phyloP scores from a whole-genome alignment of 129 eudicot species.

The Kitagawia praeruptora region DNA sequence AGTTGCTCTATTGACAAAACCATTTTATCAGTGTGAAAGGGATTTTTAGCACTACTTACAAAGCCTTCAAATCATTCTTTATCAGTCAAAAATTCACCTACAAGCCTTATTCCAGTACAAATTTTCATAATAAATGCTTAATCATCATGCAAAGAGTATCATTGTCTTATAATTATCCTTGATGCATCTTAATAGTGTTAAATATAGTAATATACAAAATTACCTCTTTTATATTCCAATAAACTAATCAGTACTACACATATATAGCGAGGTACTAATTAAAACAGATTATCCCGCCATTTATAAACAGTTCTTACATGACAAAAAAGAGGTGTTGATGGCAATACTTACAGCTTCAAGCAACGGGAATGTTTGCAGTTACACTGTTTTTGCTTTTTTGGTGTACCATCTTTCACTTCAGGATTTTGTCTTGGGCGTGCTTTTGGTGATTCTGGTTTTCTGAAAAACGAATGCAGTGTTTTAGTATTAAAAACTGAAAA shows the following conservation, averaged over 20 bases:
- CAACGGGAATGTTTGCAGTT: conserved; percentile 92
- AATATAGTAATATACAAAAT: neutral
- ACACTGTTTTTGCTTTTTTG: conserved; percentile 91
- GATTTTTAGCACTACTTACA: neutral
- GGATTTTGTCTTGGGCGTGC: conserved; percentile 46
- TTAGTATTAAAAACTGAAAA: conserved; percentile 3
- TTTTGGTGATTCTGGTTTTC: conserved; percentile 81
- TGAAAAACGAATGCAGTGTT: conserved; percentile 19
- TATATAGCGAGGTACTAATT: neutral
- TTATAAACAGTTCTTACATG: neutral
- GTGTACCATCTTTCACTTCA: conserved; percentile 78
- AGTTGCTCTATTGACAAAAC: neutral
- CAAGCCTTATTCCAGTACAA: neutral
- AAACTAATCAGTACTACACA: neutral
- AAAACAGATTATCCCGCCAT: neutral
- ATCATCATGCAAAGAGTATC: neutral
- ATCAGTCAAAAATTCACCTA: neutral
- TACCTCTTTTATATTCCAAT: neutral
- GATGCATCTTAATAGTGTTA: neutral
- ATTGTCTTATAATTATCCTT: neutral
- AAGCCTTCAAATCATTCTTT: neutral
- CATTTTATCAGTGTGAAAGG: neutral
- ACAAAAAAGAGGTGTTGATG: conserved; percentile 4
- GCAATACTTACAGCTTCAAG: conserved; percentile 70
- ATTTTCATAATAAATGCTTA: neutral